Conservation (phyloP, 2,329 filamentous ascomycete genomes). For the Parastagonospora nodorum region DNA sequence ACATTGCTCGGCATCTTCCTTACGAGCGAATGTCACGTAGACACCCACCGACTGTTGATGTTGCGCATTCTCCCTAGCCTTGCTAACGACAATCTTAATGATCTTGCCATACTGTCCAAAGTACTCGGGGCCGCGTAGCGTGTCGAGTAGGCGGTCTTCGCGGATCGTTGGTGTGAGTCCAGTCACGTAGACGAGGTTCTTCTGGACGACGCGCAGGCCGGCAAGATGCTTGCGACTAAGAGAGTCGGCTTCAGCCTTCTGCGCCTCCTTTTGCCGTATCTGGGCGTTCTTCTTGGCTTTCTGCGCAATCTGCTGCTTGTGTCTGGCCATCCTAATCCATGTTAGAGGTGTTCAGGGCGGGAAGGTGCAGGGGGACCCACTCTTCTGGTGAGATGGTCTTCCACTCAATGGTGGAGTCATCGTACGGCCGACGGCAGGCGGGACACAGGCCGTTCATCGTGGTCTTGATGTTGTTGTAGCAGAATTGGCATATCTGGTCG, state of each 20-base stretch:
- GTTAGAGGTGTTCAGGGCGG: constrained; percentile 27
- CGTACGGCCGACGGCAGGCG: constrained; percentile 93
- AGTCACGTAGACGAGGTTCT: constrained; percentile 98
- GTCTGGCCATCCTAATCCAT: constrained; percentile 67
- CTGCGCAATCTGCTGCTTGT: constrained; percentile 73
- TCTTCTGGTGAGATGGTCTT: constrained; percentile 95
- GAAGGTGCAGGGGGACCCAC: constrained; percentile 59
- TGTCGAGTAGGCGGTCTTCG: constrained; percentile 90
- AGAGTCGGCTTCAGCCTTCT: constrained; percentile 94
- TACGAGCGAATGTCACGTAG: constrained; percentile 96
- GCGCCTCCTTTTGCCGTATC: constrained; percentile 87
- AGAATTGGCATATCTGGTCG: constrained; percentile 90
- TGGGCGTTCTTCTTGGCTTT: constrained; percentile 94
- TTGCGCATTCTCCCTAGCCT: constrained; percentile 75
- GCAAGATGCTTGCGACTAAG: constrained; percentile 95
- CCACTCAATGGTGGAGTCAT: constrained; percentile 96
- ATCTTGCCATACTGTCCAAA: constrained; percentile 99
- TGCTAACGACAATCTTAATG: constrained; percentile 98
- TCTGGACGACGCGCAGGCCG: constrained; percentile 93
- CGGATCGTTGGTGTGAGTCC: constrained; percentile 89
- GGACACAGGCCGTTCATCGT: constrained; percentile 97
- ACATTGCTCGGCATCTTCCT: constrained; percentile 86
- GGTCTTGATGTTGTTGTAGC: constrained; percentile 98
- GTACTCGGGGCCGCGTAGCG: constrained; percentile 86
- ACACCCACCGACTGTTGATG: constrained; percentile 88